Conservation (phyloP, 805 yeast species). For the Priceomyces medius region DNA sequence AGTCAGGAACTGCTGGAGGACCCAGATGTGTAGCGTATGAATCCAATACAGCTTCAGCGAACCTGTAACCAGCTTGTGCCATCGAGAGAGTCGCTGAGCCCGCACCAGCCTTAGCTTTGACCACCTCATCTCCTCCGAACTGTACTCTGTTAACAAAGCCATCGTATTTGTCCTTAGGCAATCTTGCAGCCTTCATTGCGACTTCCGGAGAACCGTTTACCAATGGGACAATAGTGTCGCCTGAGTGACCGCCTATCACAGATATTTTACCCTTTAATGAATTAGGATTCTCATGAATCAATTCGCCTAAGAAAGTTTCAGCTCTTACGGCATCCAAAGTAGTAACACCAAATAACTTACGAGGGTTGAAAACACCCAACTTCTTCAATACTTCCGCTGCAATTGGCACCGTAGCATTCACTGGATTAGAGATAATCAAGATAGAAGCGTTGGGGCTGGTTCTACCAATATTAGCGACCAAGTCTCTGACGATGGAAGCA, state of each 20-base stretch:
- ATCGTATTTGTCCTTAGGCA: conserved; percentile 16
- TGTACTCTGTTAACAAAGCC: conserved; percentile 44
- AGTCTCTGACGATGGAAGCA: conserved; percentile 44
- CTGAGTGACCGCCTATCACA: conserved; percentile 48
- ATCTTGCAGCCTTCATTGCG: conserved; percentile 13
- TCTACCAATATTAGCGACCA: conserved; percentile 39
- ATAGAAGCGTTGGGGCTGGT: conserved; percentile 44
- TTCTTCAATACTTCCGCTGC: conserved; percentile 50
- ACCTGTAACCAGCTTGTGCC: conserved; percentile 91
- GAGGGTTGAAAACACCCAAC: conserved; percentile 45
- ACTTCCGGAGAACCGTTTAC: conserved; percentile 16
- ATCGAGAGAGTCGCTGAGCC: conserved; percentile 95
- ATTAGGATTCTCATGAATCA: conserved; percentile 31
- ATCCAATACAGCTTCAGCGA: conserved; percentile 54
- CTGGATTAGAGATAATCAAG: conserved; percentile 47
- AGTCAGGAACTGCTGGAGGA: conserved; percentile 35
- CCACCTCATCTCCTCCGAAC: conserved; percentile 93
- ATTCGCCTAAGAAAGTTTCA: conserved; percentile 43
- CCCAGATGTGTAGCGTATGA: conserved; percentile 20
- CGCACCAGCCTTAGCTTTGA: conserved; percentile 88
- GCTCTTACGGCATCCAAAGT: conserved; percentile 48
- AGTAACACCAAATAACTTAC: conserved; percentile 46
- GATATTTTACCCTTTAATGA: conserved; percentile 39
- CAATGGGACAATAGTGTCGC: conserved; percentile 47
- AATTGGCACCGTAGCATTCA: conserved; percentile 47